These are phyloP conservation scores for Ceratobasidium sp. DNA, from an alignment of 1,284 basidiomycete species.

Conservation along the genomic window DNA sequence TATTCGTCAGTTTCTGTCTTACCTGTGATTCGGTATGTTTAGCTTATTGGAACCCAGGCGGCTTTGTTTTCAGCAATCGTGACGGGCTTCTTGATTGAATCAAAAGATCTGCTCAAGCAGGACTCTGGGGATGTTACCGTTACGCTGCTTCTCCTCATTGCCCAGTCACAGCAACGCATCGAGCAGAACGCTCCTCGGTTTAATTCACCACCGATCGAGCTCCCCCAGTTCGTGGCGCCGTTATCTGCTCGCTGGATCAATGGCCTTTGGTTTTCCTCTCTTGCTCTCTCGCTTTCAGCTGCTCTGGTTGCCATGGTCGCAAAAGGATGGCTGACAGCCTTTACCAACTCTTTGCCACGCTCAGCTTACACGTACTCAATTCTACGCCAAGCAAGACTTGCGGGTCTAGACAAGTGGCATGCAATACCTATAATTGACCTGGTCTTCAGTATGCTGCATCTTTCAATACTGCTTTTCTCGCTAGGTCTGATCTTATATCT, in stretches of 20 bases:
- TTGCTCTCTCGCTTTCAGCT: too few species aligned
- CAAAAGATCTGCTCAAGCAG: not conserved
- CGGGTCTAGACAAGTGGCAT: not conserved
- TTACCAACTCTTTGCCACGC: not conserved
- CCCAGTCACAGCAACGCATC: too few species aligned
- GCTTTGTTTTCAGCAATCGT: constrained; percentile 16
- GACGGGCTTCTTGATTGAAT: constrained; percentile 17
- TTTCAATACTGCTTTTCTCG: too few species aligned
- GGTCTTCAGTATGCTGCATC: constrained; percentile 5
- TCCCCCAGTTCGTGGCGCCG: not conserved
- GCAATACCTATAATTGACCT: not conserved
- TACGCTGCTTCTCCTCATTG: constrained; percentile 11
- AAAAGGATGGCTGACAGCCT: constrained; percentile 12
- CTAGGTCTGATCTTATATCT: not conserved
- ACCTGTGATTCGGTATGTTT: not conserved
- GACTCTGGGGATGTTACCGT: not conserved
- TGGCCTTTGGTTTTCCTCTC: constrained; percentile 17
- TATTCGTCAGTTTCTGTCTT: not conserved
- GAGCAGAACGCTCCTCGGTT: not conserved
- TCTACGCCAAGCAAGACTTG: not conserved
- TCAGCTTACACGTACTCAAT: not conserved
- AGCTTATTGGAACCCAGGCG: not conserved
- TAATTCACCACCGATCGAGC: not conserved
- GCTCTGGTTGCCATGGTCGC: constrained; percentile 6
- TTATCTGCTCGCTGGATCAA: constrained; percentile 4